These are phyloP conservation scores for Apiotrichum gracile DNA, from an alignment of 1,284 basidiomycete genomes.

Conservation along the genomic window DNA sequence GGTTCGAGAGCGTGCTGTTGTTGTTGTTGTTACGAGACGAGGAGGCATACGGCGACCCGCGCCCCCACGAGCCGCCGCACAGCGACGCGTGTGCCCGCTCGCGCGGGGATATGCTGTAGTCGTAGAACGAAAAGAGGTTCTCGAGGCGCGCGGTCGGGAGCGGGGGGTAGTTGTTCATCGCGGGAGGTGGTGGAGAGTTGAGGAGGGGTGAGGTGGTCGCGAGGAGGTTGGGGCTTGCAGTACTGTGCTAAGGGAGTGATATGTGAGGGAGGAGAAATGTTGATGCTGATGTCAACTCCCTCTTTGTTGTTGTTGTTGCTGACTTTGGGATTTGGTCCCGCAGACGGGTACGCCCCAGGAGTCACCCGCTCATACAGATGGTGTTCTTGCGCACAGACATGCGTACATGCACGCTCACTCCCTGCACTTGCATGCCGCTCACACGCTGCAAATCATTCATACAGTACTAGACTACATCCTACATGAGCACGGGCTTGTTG, in stretches of 20 bases:
- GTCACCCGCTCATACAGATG: too few relatives aligned
- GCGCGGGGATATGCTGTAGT: constrained; percentile 26
- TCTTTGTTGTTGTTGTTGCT: too few relatives aligned
- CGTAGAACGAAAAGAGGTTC: constrained; percentile 30
- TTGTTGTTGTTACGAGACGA: background rate
- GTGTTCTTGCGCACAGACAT: too few relatives aligned
- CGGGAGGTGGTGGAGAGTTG: background rate
- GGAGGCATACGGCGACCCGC: constrained; percentile 1
- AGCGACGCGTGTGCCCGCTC: constrained; percentile 19
- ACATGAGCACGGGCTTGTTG: constrained; percentile 6
- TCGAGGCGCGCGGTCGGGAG: constrained; percentile 17
- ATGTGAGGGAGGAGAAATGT: too few relatives aligned
- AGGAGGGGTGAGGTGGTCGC: background rate
- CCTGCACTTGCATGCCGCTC: too few relatives aligned
- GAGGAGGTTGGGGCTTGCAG: too few relatives aligned
- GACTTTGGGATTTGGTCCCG: too few relatives aligned
- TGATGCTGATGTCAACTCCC: too few relatives aligned
- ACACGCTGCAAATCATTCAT: too few relatives aligned
- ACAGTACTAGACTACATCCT: too few relatives aligned
- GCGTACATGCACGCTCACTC: too few relatives aligned
- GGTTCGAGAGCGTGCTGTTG: background rate
- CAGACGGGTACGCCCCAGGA: too few relatives aligned
- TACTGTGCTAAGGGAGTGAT: background rate
- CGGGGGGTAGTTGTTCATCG: constrained; percentile 1
- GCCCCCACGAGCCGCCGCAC: background rate